Evolutionary conservation across 2,329 filamentous ascomycete genomes (phyloP), one percentile per base, ranked within the genome.

Genomic region (Penicillium verrucosum): DNA sequence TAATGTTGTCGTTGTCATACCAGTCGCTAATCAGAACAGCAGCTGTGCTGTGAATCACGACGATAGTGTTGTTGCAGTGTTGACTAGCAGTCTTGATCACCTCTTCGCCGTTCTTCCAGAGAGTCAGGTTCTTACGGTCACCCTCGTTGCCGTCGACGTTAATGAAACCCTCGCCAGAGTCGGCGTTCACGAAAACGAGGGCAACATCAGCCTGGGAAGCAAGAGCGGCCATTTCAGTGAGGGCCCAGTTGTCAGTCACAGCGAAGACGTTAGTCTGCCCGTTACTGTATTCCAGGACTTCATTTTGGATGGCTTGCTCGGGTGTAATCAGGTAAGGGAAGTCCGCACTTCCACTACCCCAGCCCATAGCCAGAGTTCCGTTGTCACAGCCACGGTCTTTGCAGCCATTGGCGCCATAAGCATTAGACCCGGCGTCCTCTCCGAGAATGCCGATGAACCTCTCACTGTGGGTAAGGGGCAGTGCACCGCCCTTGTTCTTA

Each of bases 111-210:
- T 86, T 82, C 58, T 87, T 81, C 93, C 93, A 97, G 0, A 96
- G 80, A 0, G 92, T 96, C 37, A 99, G 80, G 76, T 99, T 97
- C 68, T 92, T 92, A 51, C 94, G 88, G 73, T 97, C 93, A 56
- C 94, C 94, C 57, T 82, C 79, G 71, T 97, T 97, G 52, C 85
- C 88, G 60, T 92, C 93, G 1, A 95, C 84, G 29, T 77, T 82
- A 68, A 97, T 91, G 76, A 85, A 97, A 6, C 90, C 92, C 75
- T 97, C 94, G 51, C 93, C 93, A 4, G 88, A 84, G 70, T 92
- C 82, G 14, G 92, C 87, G 64, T 96, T 96, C 68, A 90, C 92
- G 66, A 97, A 97, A 11, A 97, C 92, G 41, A 99, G 82, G 23
- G 82, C 78, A 25, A 81, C 79, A 49, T 76, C 72, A 49, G 80